Base-by-base conservation (phyloP, 805 yeast genomes). In the Ogataea pini region DNA sequence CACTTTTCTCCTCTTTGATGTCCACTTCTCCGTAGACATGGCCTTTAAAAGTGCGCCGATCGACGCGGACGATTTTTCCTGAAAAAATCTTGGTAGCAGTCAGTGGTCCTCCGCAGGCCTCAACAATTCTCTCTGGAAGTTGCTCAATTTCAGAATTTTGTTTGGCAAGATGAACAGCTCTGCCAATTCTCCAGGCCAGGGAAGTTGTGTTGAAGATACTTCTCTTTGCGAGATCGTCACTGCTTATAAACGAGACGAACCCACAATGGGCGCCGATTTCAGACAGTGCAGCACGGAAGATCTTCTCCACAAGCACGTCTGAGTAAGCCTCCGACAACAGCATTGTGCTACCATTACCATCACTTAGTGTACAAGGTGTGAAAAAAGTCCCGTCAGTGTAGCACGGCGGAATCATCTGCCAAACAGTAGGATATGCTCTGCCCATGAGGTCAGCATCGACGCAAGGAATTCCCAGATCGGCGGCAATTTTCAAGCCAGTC, bases 401-500 rank as follows among this genome's bases (percentile, higher is more conserved):
- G 34, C 59, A 56, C n/a, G 51, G 49, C 4, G 77, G 70, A 22
- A 60, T 47, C 17, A 68, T 68, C 54, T 73, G 78, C 60, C 67
- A 69, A 29, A 60, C 64, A 3, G 73, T 69, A 12, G 77, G 76
- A 54, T 72, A 70, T n/a, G 78, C 78, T 53, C 78, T 63, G 8
- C 78, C 78, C 79, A 73, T 74, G 44, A 72, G 52, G 50, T 74
- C 79, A 28, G 67, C 63, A 59, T 74, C 78, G 34, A 73, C 47
- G 32, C 66, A 61, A 13, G 56, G 53, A 25, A 55, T 28, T 4
- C 52, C 49, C 4, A 58, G 42, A 16, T 56, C 53, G 4, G 61
- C 47, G n/a, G 51, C 55, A 13, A 55, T 36, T 19, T 62, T 48
- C 37, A 67, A 55, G 2, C 63, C 67, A 42, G 62, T 60, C 18